Conservation (phyloP, 2,329 filamentous ascomycete species). For the Cyphellophora attinorum region DNA sequence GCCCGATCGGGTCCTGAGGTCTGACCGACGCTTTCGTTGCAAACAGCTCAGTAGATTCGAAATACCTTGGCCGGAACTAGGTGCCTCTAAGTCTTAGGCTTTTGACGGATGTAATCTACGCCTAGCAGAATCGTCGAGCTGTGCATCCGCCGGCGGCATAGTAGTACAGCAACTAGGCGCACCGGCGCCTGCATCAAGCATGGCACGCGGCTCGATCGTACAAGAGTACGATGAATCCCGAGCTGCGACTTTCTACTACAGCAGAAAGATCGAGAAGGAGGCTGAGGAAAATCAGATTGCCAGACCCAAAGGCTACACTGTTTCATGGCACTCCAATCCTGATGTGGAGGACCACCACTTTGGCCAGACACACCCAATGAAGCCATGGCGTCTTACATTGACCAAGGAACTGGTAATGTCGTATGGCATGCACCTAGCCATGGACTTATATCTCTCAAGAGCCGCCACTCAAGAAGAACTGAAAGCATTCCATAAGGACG, state of each 20-base stretch:
- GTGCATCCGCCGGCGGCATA: too few relatives aligned
- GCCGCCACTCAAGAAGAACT: slow-evolving; percentile 82
- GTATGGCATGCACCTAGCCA: slow-evolving; percentile 91
- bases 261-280: slow-evolving; percentile 43
- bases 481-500: slow-evolving; percentile 71
- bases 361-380: slow-evolving; percentile 95
- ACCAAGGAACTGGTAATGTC: slow-evolving; percentile 91
- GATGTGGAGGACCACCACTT: slow-evolving; percentile 96
- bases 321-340: slow-evolving; percentile 93
- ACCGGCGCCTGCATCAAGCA: slow-evolving; percentile 1
- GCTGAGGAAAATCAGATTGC: slow-evolving; percentile 59
- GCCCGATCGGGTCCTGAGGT: too few relatives aligned
- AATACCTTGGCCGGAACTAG: too few relatives aligned
- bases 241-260: slow-evolving; percentile 35
- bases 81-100: too few relatives aligned
- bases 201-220: slow-evolving; percentile 12
- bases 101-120: too few relatives aligned
- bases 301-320: slow-evolving; percentile 73
- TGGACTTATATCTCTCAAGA: slow-evolving; percentile 85
- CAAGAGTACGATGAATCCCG: slow-evolving; percentile 12
- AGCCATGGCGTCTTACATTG: slow-evolving; percentile 91
- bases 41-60: too few relatives aligned
- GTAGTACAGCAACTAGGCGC: too few relatives aligned
- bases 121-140: too few relatives aligned
- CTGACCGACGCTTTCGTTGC: too few relatives aligned